Evolutionary conservation across 164 flowering plant genomes (phyloP).

Genomic region (Brasenia schreberi): DNA sequence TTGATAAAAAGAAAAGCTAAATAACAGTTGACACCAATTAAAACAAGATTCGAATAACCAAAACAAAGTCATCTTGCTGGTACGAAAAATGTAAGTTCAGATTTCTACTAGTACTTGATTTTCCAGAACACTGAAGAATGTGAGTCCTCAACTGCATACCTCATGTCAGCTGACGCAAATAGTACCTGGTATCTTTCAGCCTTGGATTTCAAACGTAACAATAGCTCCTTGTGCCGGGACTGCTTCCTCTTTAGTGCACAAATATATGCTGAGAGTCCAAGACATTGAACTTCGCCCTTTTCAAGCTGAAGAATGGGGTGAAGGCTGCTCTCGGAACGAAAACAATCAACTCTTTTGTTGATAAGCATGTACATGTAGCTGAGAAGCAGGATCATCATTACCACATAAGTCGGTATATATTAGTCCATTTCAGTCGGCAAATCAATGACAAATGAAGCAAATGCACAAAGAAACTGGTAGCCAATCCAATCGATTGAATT

Average conservation of each 20-base stretch:
- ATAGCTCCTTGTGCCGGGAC: slow-evolving; percentile 36
- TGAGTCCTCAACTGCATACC: slow-evolving; percentile 48
- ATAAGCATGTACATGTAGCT: slow-evolving; percentile 58
- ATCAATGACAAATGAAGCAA: too few species aligned
- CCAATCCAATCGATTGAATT: too few species aligned
- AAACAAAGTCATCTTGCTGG: too few species aligned
- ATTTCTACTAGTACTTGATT: slow-evolving; percentile 28
- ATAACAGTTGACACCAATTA: too few species aligned
- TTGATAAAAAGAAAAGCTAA: too few species aligned
- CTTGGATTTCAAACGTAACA: slow-evolving; percentile 32
- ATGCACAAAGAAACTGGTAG: too few species aligned
- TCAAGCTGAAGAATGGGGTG: slow-evolving; percentile 33
- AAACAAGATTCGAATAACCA: too few species aligned
- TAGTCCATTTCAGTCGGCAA: too few species aligned
- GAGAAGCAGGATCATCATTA: not conserved
- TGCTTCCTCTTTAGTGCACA: slow-evolving; percentile 56
- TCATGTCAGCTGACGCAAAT: slow-evolving; percentile 18
- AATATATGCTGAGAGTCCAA: slow-evolving; percentile 60
- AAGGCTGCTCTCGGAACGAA: slow-evolving; percentile 11
- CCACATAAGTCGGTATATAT: not conserved
- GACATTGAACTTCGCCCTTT: slow-evolving; percentile 62
- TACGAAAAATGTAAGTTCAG: not conserved
- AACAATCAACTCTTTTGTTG: slow-evolving; percentile 33
- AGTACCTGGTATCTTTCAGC: slow-evolving; percentile 11
- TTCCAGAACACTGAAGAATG: slow-evolving; percentile 58